These are phyloP conservation scores for Colletotrichum sp. DNA, from an alignment of 2,329 filamentous ascomycete species.

Conservation along the genomic window DNA sequence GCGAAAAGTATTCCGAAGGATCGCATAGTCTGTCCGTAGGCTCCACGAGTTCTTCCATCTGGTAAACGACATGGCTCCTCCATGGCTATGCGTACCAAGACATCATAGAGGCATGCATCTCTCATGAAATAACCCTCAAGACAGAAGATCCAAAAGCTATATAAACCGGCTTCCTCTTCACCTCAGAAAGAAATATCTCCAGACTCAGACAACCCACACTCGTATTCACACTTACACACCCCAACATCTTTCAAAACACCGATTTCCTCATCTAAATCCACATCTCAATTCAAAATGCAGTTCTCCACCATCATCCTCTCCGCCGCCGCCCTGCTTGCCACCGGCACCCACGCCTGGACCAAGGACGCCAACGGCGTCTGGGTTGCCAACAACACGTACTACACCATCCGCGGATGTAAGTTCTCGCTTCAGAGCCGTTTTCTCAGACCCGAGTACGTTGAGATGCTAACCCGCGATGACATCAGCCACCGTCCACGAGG, in stretches of 20 bases:
- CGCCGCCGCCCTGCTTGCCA: background rate
- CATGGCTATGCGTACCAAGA: too few species aligned
- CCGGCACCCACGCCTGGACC: background rate
- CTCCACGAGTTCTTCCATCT: background rate
- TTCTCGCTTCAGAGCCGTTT: accelerated
- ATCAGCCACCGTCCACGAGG: background rate
- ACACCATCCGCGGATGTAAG: background rate
- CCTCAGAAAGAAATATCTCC: background rate
- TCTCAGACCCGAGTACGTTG: background rate
- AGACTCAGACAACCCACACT: background rate
- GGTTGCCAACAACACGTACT: background rate
- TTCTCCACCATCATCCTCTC: background rate
- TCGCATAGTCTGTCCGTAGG: background rate
- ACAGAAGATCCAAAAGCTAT: background rate
- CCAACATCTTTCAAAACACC: background rate
- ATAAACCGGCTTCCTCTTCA: background rate
- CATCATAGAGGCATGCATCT: too few species aligned
- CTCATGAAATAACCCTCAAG: too few species aligned
- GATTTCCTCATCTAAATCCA: accelerated
- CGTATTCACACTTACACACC: background rate
- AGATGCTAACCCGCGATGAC: background rate
- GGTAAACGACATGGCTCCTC: too few species aligned
- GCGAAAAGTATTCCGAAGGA: background rate
- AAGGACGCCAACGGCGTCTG: background rate
- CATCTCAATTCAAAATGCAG: background rate